These are phyloP conservation scores for Penicillium sp. DNA, from an alignment of 2,329 filamentous ascomycete genomes.

Conservation along the genomic window DNA sequence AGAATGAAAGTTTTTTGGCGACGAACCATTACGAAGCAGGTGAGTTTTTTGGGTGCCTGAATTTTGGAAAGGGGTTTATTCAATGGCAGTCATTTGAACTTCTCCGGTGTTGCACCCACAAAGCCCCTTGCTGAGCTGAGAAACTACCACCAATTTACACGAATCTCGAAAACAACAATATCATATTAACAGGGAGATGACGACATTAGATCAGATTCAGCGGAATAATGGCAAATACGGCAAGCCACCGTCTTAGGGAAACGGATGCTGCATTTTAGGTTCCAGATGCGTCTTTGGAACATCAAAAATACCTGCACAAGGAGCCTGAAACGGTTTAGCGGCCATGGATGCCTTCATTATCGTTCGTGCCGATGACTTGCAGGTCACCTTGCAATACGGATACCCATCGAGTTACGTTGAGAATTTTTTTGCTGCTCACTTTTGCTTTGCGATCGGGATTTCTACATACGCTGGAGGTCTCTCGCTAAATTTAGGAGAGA, in stretches of 20 bases:
- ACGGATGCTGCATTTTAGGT: background rate
- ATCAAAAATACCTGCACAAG: background rate
- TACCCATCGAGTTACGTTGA: background rate
- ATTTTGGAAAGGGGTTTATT: background rate
- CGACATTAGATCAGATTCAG: background rate
- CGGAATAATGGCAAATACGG: background rate
- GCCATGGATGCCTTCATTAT: background rate
- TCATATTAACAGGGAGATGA: background rate
- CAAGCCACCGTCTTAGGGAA: background rate
- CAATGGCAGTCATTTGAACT: background rate
- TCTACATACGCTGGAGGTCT: background rate
- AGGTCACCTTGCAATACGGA: background rate
- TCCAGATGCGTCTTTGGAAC: background rate
- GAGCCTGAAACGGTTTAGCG: background rate
- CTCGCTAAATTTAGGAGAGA: background rate
- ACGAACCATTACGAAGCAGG: background rate
- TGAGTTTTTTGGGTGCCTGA: background rate
- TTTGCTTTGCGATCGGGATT: background rate
- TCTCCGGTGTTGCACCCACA: background rate
- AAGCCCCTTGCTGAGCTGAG: background rate
- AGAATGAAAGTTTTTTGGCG: background rate
- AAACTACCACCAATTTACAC: background rate
- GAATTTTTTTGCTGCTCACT: background rate
- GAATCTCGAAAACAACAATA: background rate
- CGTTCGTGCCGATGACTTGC: background rate